A percentile compares a stretch with the other conserved stretches of the same genome.
Evolutionary conservation across 257 asterid species (phyloP).

Genomic region (Solanum sitiens): DNA sequence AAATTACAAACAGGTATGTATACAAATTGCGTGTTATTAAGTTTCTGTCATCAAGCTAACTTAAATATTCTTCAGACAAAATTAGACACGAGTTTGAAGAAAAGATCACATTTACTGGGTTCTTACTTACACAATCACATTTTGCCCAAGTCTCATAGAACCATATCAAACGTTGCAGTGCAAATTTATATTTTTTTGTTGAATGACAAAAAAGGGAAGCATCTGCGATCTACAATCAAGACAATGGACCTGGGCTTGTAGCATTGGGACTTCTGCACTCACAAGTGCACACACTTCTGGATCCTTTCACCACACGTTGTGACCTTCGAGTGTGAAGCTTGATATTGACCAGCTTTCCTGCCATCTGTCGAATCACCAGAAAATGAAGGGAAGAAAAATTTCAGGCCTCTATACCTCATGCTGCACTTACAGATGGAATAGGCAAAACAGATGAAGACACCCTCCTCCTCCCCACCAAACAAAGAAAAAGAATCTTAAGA

Average conservation of each 20-base stretch:
- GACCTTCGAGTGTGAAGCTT: conserved; percentile 77
- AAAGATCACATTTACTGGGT: not conserved
- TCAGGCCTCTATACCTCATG: not conserved
- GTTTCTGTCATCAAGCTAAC: not conserved
- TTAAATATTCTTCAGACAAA: not conserved
- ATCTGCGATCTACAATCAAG: conserved; percentile 18
- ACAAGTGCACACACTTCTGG: conserved; percentile 72
- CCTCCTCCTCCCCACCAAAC: not conserved
- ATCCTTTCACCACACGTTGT: conserved; percentile 79
- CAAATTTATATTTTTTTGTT: not conserved
- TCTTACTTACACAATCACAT: not conserved
- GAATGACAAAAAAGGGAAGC: not conserved
- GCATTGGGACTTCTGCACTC: conserved; percentile 68
- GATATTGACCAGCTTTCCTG: conserved; percentile 77
- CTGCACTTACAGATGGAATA: not conserved
- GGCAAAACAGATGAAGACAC: not conserved
- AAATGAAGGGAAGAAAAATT: not conserved
- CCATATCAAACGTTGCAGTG: not conserved
- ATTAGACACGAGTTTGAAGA: not conserved
- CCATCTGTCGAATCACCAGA: conserved; percentile 44
- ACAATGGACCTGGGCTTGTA: conserved; percentile 30
- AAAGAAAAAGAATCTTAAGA: not conserved
- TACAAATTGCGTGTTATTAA: not conserved
- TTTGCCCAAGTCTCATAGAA: not conserved
- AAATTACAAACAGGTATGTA: not conserved